These are phyloP conservation scores for Notholithocarpus densiflorus DNA, from an alignment of 306 rosid species.

Conservation along the genomic window DNA sequence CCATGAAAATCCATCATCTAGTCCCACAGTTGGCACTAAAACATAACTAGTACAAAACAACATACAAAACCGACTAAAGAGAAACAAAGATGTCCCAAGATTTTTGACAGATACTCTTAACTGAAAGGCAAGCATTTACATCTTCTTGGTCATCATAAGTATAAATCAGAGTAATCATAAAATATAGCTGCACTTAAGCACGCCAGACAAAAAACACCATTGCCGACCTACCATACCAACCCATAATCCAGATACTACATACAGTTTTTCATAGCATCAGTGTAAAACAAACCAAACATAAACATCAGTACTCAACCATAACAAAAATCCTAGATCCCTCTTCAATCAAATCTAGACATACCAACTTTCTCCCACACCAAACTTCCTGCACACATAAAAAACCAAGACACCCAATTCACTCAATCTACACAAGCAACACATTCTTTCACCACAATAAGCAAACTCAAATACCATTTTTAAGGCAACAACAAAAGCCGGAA, in stretches of 20 bases:
- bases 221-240: not conserved
- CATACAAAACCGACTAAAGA: not conserved
- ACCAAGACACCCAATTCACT: not conserved
- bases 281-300: not conserved
- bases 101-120: not conserved
- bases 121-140: not conserved
- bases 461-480: not conserved
- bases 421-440: conserved; percentile 38
- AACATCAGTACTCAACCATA: not conserved
- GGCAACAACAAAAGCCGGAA: not conserved
- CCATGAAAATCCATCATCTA: not conserved
- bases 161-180: not conserved
- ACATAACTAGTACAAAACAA: not conserved
- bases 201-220: not conserved
- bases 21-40: not conserved
- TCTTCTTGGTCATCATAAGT: too few species aligned
- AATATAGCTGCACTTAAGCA: not conserved
- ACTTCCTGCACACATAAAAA: not conserved
- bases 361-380: not conserved
- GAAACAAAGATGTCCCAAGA: not conserved
- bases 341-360: not conserved
- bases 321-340: not conserved
- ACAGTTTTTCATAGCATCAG: not conserved
- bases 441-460: not conserved
- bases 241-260: not conserved